Evolutionary conservation across 306 rosid genomes (phyloP).

Genomic region (Pachyrhizus erosus): DNA sequence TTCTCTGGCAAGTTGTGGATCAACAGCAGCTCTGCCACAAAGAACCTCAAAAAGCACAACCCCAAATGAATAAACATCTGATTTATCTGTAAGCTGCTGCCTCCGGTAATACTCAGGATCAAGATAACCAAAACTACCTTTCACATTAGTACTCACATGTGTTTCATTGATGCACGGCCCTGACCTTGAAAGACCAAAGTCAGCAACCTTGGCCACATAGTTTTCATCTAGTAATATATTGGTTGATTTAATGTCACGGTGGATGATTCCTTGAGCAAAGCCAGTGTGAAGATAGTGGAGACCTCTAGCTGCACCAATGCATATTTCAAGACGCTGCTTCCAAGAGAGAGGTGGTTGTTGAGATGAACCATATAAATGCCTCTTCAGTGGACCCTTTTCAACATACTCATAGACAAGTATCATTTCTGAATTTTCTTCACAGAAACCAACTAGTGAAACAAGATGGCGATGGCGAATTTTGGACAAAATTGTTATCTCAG

Average conservation of each 20-base stretch:
- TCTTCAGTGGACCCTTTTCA: slow-evolving; percentile 88
- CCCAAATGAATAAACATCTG: slow-evolving; percentile 95
- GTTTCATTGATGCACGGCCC: slow-evolving; percentile 93
- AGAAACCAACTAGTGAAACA: slow-evolving; percentile 90
- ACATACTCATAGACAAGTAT: slow-evolving; percentile 92
- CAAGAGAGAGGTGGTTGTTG: slow-evolving; percentile 65
- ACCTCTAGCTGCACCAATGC: slow-evolving; percentile 97
- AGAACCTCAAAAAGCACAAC: slow-evolving; percentile 96
- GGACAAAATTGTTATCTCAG: slow-evolving; percentile 83
- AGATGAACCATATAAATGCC: slow-evolving; percentile 76
- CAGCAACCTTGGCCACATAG: slow-evolving; percentile 95
- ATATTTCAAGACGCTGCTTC: slow-evolving; percentile 94
- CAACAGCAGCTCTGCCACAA: slow-evolving; percentile 95
- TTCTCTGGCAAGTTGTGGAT: slow-evolving; percentile 80
- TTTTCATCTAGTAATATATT: slow-evolving; percentile 88
- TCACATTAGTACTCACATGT: slow-evolving; percentile 94
- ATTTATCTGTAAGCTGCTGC: slow-evolving; percentile 97
- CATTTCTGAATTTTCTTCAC: slow-evolving; percentile 97
- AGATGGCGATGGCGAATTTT: slow-evolving; percentile 95
- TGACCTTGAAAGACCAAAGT: slow-evolving; percentile 94
- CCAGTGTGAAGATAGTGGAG: slow-evolving; percentile 99
- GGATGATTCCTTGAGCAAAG: slow-evolving; percentile 94
- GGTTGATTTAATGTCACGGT: slow-evolving; percentile 97
- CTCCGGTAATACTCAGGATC: slow-evolving; percentile 97
- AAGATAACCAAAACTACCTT: slow-evolving; percentile 95